phyloP scores from a whole-genome alignment of 2,329 filamentous ascomycete species.

The Ophiostoma himal-ulmi region DNA sequence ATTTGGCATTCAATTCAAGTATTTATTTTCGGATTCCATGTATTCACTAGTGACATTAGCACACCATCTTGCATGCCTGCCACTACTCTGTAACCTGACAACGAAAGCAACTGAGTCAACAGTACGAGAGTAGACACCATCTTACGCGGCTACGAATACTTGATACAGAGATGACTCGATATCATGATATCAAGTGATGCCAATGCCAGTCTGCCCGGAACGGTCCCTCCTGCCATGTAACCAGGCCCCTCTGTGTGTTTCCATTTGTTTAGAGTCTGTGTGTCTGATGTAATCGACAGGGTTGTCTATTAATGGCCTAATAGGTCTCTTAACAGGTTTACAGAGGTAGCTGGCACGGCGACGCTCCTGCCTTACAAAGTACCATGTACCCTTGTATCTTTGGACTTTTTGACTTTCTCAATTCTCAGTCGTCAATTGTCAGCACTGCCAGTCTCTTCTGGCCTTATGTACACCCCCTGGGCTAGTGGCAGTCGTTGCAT shows the following conservation, averaged over 20 bases:
- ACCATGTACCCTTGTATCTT: not conserved
- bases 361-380: not conserved
- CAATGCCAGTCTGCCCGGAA: not conserved
- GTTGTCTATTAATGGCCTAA: not conserved
- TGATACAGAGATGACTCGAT: too few species aligned
- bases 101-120: too few species aligned
- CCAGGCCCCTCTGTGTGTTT: not conserved
- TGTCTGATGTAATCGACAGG: constrained; percentile 8
- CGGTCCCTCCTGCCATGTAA: constrained; percentile 2
- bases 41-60: not conserved
- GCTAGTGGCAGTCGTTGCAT: not conserved
- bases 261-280: constrained; percentile 10
- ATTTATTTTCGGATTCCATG: not conserved
- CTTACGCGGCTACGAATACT: too few species aligned
- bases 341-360: not conserved
- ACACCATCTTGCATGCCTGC: not conserved
- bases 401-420: not conserved
- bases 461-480: not conserved
- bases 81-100: too few species aligned
- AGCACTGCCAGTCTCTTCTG: not conserved
- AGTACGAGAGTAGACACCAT: too few species aligned
- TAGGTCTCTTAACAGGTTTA: not conserved
- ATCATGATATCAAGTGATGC: not conserved
- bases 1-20: too few species aligned
- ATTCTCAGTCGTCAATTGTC: not conserved